A percentile compares a stretch with the other conserved stretches of the same genome.
These are phyloP conservation scores for Diplodia seriata DNA, from an alignment of 2,329 filamentous ascomycete species.

Conservation along the genomic window DNA sequence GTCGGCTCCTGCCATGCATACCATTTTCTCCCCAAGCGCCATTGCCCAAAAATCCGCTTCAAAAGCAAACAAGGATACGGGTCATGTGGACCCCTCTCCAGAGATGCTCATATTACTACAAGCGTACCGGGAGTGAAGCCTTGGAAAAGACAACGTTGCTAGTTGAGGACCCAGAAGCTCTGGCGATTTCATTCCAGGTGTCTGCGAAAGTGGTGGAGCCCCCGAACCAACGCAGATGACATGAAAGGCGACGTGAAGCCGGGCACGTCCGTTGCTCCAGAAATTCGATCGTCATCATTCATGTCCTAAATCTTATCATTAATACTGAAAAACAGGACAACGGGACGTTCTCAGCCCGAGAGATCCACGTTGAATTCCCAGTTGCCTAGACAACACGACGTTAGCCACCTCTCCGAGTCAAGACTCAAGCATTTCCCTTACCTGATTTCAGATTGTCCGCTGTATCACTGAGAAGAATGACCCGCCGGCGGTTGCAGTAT, in stretches of 20 bases:
- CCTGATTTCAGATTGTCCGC: conserved; percentile 89
- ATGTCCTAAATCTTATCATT: neutral
- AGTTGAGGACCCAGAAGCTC: neutral
- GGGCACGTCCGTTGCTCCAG: neutral
- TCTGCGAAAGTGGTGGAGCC: neutral
- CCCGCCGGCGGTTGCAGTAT: conserved; percentile 90
- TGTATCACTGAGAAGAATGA: conserved; percentile 90
- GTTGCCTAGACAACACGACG: conserved; percentile 6
- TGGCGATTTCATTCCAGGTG: conserved; percentile 1
- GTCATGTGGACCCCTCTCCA: neutral
- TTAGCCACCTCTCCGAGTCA: conserved; percentile 1
- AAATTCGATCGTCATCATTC: neutral
- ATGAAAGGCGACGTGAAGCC: neutral
- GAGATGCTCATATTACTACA: neutral
- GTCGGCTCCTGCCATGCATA: conserved; percentile 16
- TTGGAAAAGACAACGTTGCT: conserved; percentile 12
- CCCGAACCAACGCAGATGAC: neutral
- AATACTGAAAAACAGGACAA: neutral
- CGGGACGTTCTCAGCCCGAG: conserved; percentile 7
- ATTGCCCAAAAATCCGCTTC: conserved; percentile 14
- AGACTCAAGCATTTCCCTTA: conserved; percentile 55
- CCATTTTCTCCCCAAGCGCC: conserved; percentile 20
- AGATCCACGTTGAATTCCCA: conserved; percentile 33
- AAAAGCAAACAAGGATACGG: neutral
- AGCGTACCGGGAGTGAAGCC: neutral